These are phyloP conservation scores for Avena sativa DNA, from an alignment of 176 grass and related monocot genomes.

Conservation along the genomic window DNA sequence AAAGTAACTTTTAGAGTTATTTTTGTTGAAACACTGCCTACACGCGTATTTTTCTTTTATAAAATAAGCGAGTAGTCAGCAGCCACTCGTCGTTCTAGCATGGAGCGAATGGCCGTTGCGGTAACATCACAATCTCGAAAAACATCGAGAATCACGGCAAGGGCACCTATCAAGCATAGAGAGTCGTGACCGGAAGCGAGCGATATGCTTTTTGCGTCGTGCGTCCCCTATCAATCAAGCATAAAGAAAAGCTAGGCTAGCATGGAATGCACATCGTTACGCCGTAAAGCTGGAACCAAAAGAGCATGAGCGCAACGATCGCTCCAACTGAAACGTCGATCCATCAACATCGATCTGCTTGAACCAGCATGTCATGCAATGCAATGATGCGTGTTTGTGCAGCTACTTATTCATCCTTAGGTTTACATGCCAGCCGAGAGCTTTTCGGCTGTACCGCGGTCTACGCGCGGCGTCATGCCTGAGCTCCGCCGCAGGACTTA, in stretches of 20 bases:
- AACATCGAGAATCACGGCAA: not conserved
- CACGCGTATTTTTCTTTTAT: no score
- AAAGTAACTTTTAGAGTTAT: no score
- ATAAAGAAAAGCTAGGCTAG: not conserved
- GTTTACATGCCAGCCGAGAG: no score
- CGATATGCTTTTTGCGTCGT: not conserved
- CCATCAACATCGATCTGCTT: no score
- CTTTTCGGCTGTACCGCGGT: no score
- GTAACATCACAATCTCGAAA: not conserved
- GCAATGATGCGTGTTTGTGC: no score
- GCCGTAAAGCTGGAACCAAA: slow-evolving; percentile 6
- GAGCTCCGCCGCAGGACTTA: no score
- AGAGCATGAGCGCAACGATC: not conserved
- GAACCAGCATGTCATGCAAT: no score
- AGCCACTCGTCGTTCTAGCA: not conserved
- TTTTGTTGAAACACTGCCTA: no score
- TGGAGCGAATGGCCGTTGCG: not conserved
- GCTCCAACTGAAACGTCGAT: not conserved
- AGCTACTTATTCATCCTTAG: no score
- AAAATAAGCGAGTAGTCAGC: no score
- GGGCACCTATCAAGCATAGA: not conserved
- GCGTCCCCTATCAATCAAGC: slow-evolving; percentile 24
- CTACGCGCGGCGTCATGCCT: no score
- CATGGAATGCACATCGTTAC: slow-evolving; percentile 1
- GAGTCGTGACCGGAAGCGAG: not conserved